Percentiles rank a stretch among this genome's conserved stretches.
phyloP scores from a whole-genome alignment of 345 rosid genomes.

The thale cress (Arabidopsis thaliana) region DNA sequence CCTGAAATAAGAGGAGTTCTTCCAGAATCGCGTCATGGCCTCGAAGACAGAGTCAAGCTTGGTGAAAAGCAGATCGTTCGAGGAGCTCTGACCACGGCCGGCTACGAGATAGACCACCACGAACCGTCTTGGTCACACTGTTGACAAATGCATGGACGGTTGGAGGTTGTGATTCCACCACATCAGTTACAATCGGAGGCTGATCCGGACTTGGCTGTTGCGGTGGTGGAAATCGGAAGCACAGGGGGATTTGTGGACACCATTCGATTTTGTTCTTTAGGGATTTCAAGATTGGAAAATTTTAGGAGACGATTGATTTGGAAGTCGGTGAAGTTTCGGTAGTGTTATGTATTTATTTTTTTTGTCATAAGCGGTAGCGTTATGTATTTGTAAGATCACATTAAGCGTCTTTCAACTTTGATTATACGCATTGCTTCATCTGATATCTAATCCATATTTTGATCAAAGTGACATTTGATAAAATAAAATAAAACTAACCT shows the following conservation, averaged over 20 bases:
- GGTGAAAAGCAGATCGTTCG: conserved; percentile 49
- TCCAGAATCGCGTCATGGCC: conserved; percentile 47
- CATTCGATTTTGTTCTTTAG: conserved; percentile 25
- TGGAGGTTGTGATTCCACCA: conserved; percentile 25
- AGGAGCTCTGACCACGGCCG: conserved; percentile 48
- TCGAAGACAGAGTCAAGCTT: conserved; percentile 50
- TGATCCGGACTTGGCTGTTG: not conserved
- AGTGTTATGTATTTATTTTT: not conserved
- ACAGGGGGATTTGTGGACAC: conserved; percentile 40
- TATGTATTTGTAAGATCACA: not conserved
- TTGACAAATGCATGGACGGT: conserved; percentile 10
- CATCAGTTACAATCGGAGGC: conserved; percentile 23
- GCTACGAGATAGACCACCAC: conserved; percentile 29
- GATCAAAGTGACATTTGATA: not conserved
- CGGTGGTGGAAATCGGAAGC: conserved; percentile 41
- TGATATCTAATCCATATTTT: not conserved
- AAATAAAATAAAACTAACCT: too few species aligned
- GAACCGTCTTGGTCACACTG: conserved; percentile 26
- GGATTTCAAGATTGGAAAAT: not conserved
- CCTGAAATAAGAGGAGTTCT: conserved; percentile 51
- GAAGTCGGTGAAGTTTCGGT: not conserved
- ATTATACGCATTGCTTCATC: not conserved
- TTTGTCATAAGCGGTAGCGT: too few species aligned
- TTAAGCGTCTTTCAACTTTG: conserved; percentile 28
- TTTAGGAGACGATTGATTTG: not conserved